Evolutionary conservation across 2,329 filamentous ascomycete genomes (phyloP).

Genomic region (Fusarium tuaranense): DNA sequence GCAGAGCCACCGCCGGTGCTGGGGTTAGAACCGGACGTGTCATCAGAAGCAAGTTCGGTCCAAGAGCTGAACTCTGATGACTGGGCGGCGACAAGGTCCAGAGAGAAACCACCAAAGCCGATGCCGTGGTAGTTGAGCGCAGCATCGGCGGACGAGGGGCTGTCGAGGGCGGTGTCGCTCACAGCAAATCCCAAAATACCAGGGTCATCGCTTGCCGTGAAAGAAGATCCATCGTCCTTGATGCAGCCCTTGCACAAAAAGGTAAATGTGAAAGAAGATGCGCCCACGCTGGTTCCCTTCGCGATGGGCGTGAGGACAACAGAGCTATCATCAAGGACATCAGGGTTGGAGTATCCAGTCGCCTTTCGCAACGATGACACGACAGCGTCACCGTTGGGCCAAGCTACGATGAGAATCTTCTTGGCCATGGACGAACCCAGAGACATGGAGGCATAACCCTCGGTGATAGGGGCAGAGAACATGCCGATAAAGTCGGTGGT

Average conservation of each 20-base stretch:
- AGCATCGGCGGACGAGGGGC: slow-evolving; percentile 47
- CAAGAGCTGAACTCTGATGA: slow-evolving; percentile 56
- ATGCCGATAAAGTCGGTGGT: slow-evolving; percentile 68
- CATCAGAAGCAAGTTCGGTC: slow-evolving; percentile 58
- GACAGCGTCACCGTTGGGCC: slow-evolving; percentile 64
- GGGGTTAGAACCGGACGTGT: slow-evolving; percentile 45
- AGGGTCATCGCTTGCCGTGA: slow-evolving; percentile 57
- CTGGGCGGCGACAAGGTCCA: slow-evolving; percentile 52
- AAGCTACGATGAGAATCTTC: slow-evolving; percentile 68
- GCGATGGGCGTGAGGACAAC: slow-evolving; percentile 62
- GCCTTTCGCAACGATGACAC: slow-evolving; percentile 69
- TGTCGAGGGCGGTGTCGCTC: slow-evolving; percentile 56
- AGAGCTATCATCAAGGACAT: slow-evolving; percentile 70
- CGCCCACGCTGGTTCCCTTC: slow-evolving; percentile 68
- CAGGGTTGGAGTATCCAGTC: slow-evolving; percentile 69
- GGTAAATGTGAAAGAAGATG: slow-evolving; percentile 70
- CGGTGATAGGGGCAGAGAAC: slow-evolving; percentile 62
- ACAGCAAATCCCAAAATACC: slow-evolving; percentile 69
- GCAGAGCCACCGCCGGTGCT: slow-evolving; percentile 42
- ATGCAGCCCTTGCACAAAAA: slow-evolving; percentile 73
- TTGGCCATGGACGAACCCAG: slow-evolving; percentile 69
- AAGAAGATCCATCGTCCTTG: slow-evolving; percentile 58
- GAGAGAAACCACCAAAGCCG: slow-evolving; percentile 58
- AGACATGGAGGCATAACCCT: slow-evolving; percentile 65
- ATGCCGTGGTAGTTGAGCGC: slow-evolving; percentile 56